A percentile compares a stretch with the other conserved stretches of the same genome.
These are phyloP conservation scores for Myxozyma monticola DNA, from an alignment of 805 yeast genomes.

Conservation along the genomic window DNA sequence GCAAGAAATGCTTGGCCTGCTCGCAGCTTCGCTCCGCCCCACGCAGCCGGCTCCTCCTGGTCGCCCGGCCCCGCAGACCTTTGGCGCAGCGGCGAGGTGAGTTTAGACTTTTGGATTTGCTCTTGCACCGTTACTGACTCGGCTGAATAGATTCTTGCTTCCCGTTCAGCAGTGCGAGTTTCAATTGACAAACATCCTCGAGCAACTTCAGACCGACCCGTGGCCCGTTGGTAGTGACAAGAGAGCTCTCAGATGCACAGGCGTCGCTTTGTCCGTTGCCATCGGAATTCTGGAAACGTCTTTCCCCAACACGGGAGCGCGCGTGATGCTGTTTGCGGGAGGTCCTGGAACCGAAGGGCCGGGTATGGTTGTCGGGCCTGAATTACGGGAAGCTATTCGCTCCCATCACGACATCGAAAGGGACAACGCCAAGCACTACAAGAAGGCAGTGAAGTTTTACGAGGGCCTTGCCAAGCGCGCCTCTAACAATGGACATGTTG, in stretches of 20 bases:
- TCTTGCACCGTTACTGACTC: background rate
- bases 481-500: constrained; percentile 70
- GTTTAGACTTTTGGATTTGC: background rate
- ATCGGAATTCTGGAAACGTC: constrained; percentile 77
- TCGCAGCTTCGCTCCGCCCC: constrained; percentile 31
- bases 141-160: constrained; percentile 55
- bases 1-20: constrained; percentile 61
- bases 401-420: constrained; percentile 96
- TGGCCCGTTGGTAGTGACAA: constrained; percentile 81
- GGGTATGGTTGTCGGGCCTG: constrained; percentile 88
- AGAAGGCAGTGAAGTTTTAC: constrained; percentile 81
- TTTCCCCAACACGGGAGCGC: constrained; percentile 81
- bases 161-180: constrained; percentile 79
- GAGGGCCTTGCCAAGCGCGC: constrained; percentile 71
- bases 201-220: constrained; percentile 72
- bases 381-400: constrained; percentile 92
- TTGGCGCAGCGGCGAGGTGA: constrained; percentile 35
- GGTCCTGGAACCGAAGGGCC: constrained; percentile 96
- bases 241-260: constrained; percentile 89
- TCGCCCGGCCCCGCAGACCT: constrained; percentile 25
- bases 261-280: constrained; percentile 87
- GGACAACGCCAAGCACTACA: constrained; percentile 82
- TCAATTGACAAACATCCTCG: constrained; percentile 75
- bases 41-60: constrained; percentile 26
- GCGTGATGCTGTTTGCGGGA: constrained; percentile 85